Conservation (phyloP, 2,329 filamentous ascomycete species). For the Thelonectria discophora region DNA sequence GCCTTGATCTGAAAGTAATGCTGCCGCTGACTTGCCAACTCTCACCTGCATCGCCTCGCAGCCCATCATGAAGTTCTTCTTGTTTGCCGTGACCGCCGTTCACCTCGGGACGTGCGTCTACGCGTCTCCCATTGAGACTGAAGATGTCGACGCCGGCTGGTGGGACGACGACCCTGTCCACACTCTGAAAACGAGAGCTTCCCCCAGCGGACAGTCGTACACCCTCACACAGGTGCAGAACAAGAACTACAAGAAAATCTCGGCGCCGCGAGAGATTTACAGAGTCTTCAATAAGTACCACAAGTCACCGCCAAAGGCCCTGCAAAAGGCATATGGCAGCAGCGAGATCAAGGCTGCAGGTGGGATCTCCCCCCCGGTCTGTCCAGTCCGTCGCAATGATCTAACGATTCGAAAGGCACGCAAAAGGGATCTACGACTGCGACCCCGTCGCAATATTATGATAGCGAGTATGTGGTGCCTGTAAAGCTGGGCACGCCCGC, state of each 20-base stretch:
- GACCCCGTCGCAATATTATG: constrained; percentile 49
- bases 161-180: constrained; percentile 20
- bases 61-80: constrained; percentile 23
- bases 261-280: constrained; percentile 43
- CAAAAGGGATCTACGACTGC: constrained; percentile 39
- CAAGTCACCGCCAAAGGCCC: constrained; percentile 40
- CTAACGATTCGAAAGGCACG: constrained; percentile 14
- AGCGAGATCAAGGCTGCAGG: constrained; percentile 31
- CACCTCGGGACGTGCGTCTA: constrained; percentile 8
- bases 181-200: constrained; percentile 18
- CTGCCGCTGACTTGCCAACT: neutral
- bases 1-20: neutral
- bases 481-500: constrained; percentile 67
- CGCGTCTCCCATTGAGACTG: neutral
- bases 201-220: constrained; percentile 35
- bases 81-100: constrained; percentile 3
- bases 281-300: constrained; percentile 51
- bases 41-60: neutral
- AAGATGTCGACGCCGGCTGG: constrained; percentile 2
- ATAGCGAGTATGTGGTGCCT: constrained; percentile 67
- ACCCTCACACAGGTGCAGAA: constrained; percentile 49
- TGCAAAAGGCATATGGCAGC: constrained; percentile 38
- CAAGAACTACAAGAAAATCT: constrained; percentile 44
- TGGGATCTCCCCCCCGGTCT: constrained; percentile 34
- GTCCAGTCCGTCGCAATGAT: fast-evolving